phyloP scores from a whole-genome alignment of 495 filamentous ascomycete genomes.

The Aspergillus leporis region DNA sequence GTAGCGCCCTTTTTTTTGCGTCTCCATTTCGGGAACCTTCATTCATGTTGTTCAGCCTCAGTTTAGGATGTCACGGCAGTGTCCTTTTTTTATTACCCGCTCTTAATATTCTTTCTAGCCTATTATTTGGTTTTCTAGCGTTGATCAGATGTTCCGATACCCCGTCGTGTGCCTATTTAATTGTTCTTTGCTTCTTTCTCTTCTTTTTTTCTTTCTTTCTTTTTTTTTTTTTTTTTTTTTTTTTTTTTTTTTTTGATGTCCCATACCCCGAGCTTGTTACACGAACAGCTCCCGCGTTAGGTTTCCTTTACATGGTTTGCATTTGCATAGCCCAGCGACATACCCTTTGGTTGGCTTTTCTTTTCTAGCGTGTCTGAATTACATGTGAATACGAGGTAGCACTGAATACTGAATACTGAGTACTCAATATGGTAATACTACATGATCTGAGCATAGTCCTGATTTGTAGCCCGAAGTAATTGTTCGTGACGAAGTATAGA shows the following conservation, averaged over 20 bases:
- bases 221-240: conserved; percentile 1
- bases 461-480: too few relatives aligned
- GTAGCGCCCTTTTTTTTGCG: conserved; percentile 3
- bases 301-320: conserved; percentile 8
- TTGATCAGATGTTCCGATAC: conserved; percentile 23
- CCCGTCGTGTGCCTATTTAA: conserved; percentile 25
- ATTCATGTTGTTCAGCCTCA: conserved; percentile 1
- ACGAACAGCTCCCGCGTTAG: conserved; percentile 23
- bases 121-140: conserved; percentile 1
- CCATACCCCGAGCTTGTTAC: conserved; percentile 27
- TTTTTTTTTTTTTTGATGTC: conserved; percentile 4
- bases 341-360: conserved; percentile 9
- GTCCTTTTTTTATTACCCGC: conserved; percentile 1
- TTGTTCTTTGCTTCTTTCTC: too few relatives aligned
- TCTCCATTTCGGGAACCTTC: conserved; percentile 18
- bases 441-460: too few relatives aligned
- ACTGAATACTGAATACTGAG: neutral
- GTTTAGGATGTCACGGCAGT: neutral
- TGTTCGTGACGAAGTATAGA: too few relatives aligned
- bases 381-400: conserved; percentile 10
- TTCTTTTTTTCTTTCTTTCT: too few relatives aligned
- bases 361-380: neutral
- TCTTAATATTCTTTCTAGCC: conserved; percentile 7
- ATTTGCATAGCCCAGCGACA: conserved; percentile 24
- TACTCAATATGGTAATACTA: too few relatives aligned